phyloP scores from a whole-genome alignment of 2,329 filamentous ascomycete genomes.

The Chaetoscypha palmicola region DNA sequence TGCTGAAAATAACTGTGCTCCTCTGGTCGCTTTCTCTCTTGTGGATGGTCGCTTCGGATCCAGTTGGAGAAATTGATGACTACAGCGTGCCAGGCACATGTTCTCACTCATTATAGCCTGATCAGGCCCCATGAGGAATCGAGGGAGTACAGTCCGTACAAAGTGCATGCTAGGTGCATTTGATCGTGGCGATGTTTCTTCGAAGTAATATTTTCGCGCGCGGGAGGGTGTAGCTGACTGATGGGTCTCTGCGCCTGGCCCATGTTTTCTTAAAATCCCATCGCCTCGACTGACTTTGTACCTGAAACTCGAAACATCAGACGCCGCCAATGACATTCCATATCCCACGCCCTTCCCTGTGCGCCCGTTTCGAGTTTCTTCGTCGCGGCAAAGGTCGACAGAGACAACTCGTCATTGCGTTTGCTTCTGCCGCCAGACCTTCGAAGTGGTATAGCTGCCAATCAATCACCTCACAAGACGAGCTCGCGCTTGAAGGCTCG shows the following conservation, averaged over 20 bases:
- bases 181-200: not conserved
- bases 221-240: not conserved
- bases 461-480: too few relatives aligned
- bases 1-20: conserved; percentile 1
- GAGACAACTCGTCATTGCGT: too few relatives aligned
- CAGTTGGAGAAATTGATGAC: not conserved
- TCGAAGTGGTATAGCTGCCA: too few relatives aligned
- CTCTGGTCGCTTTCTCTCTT: not conserved
- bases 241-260: not conserved
- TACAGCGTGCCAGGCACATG: conserved; percentile 1
- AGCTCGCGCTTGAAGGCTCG: too few relatives aligned
- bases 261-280: not conserved
- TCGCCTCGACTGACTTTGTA: conserved; percentile 1
- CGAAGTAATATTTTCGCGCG: conserved; percentile 1
- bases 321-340: conserved; percentile 11
- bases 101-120: not conserved
- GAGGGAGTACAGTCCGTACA: not conserved
- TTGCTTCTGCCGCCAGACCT: not conserved
- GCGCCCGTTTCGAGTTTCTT: conserved; percentile 11
- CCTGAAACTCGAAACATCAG: conserved; percentile 18
- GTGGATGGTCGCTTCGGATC: not conserved
- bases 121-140: not conserved
- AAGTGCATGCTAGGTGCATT: not conserved
- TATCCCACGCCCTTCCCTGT: not conserved
- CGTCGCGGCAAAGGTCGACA: conserved; percentile 13